Conservation (phyloP, 2,329 filamentous ascomycete genomes). For the Ceratocystis lukuohia region DNA sequence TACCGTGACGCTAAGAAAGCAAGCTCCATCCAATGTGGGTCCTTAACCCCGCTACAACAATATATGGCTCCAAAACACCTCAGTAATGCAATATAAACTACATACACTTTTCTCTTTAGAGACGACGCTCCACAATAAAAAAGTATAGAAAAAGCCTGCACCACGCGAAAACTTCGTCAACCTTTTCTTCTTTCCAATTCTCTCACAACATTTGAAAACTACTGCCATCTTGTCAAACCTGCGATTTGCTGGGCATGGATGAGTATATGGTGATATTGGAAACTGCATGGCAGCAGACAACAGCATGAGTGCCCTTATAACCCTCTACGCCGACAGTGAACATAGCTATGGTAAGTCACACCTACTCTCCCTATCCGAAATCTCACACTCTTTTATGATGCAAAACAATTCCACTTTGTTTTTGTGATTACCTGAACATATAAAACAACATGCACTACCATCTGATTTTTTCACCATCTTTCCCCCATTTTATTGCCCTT, state of each 20-base stretch:
- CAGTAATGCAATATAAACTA: background rate
- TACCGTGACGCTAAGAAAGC: background rate
- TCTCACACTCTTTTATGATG: conserved; percentile 13
- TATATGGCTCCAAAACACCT: background rate
- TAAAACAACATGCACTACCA: conserved; percentile 57
- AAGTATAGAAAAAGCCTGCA: conserved; percentile 16
- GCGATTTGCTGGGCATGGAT: background rate
- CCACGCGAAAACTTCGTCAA: background rate
- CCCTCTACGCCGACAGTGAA: background rate
- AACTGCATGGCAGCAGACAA: too few species aligned
- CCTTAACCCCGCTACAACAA: background rate
- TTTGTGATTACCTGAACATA: conserved; percentile 31
- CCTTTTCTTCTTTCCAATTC: conserved; percentile 1
- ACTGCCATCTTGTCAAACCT: background rate
- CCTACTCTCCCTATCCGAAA: too few species aligned
- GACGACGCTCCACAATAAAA: conserved; percentile 9
- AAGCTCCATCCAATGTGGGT: background rate
- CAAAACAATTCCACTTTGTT: conserved; percentile 20
- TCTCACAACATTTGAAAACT: background rate
- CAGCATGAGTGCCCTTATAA: background rate
- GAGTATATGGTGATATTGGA: background rate
- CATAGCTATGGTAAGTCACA: conserved; percentile 5
- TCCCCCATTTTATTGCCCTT: too few species aligned
- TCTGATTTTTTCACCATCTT: conserved; percentile 37
- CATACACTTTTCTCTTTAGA: conserved; percentile 13